Percentiles rank a stretch among this genome's conserved stretches.
Conservation (phyloP, 495 filamentous ascomycete genomes). For the Podospora tetraspora region DNA sequence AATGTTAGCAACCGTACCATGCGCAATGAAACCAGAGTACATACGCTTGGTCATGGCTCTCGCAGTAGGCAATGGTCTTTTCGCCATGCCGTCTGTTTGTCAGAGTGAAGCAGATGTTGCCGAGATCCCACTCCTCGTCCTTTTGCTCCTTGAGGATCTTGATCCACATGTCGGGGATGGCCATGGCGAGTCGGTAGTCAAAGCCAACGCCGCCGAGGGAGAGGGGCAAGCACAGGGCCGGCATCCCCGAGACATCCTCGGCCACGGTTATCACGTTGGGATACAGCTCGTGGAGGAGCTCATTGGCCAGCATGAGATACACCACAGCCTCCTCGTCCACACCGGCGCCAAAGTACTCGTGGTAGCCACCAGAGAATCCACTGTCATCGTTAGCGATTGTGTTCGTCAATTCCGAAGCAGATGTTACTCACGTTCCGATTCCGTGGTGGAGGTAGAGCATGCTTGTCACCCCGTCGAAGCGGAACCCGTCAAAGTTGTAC, state of each 20-base stretch:
- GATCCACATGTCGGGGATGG: conserved; percentile 98
- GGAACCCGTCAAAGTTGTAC: conserved; percentile 92
- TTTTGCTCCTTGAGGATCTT: conserved; percentile 92
- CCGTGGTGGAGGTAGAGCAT: conserved; percentile 97
- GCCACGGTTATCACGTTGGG: conserved; percentile 85
- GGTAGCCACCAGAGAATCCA: conserved; percentile 95
- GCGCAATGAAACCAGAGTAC: conserved; percentile 29
- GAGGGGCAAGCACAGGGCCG: conserved; percentile 80
- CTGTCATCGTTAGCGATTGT: conserved; percentile 39
- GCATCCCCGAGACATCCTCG: conserved; percentile 98
- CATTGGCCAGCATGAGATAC: conserved; percentile 94
- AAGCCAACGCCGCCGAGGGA: conserved; percentile 89
- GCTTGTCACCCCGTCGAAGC: conserved; percentile 96
- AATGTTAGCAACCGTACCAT: too few relatives aligned
- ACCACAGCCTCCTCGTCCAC: conserved; percentile 97
- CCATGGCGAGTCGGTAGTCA: conserved; percentile 97
- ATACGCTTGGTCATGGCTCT: conserved; percentile 98
- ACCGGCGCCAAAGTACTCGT: conserved; percentile 88
- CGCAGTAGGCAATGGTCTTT: conserved; percentile 97
- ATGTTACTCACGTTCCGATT: conserved; percentile 84
- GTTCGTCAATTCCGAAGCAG: background rate
- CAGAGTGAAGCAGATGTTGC: conserved; percentile 73
- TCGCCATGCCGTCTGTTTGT: conserved; percentile 92
- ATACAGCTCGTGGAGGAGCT: conserved; percentile 86
- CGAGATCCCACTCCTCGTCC: conserved; percentile 92